Evolutionary conservation across 2,329 filamentous ascomycete species (phyloP), one percentile per base, ranked within the genome.

Genomic region (Seiridium unicorne): DNA sequence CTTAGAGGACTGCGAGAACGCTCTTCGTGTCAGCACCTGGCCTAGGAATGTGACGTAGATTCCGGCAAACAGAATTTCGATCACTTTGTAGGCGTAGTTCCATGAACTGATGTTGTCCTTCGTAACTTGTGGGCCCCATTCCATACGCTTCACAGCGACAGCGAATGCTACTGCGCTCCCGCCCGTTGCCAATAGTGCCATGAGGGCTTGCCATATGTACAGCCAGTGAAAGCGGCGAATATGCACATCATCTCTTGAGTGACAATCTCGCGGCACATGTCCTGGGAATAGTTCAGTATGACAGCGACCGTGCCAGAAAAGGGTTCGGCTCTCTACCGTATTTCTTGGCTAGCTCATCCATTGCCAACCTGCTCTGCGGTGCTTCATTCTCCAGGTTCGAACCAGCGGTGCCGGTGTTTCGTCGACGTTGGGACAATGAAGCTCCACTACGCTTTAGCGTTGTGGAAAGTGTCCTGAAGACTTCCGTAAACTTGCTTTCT

Each of bases 401-500:
- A 47, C 11, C 18, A 8, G 7, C 10, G 26, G 6, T 13, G 31
- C 3, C 40, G 31, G 13, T 9, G 10, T 36, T 35, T 9, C 42
- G 42, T 35, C 54, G 31, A 2, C 31, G 54, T 11, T 18, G 34
- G 1, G 54, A 48, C 4, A 40, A 13, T 5, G 54, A 57, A 18
- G 26, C 26, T 34, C 11, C 11, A 31, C 38, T 44, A 5, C 44
- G 31, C 44, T 34, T 35, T 31, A 46, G 26, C n/a, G 40, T 36
- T 5, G 44, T 57, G n/a, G 54, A 57, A 6, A 57, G 10, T 35
- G 40, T n/a, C 31, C 54, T 46, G 13, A 57, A 57, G 10, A 57
- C 47, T 13, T 57, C 54, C 10, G 34, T 57, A 10, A 57, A 57
- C 35, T 38, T 46, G 34, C 54, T 57, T 18, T 57, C 54, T 42